Evolutionary conservation across 148 eudicot genomes (phyloP).

Genomic region (Rhododendron ovatum): DNA sequence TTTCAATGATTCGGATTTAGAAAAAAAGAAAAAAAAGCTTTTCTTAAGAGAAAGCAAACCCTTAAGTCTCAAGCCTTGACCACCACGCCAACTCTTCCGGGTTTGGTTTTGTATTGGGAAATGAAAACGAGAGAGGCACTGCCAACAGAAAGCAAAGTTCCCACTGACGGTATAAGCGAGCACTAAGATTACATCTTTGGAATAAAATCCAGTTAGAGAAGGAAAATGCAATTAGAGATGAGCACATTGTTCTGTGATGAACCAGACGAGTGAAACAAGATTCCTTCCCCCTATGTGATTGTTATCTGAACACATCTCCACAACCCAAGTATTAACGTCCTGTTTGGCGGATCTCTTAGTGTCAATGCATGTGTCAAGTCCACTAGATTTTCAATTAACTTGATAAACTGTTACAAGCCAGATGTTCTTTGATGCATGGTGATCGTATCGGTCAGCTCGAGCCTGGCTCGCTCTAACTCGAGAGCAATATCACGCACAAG

Average conservation of each 20-base stretch:
- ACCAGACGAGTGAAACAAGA: not conserved
- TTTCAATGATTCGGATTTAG: no score
- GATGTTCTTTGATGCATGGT: no score
- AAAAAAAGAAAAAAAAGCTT: no score
- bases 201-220: not conserved
- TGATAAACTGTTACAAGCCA: no score
- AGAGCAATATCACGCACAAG: not conserved
- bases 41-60: no score
- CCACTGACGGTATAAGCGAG: no score
- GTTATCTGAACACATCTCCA: not conserved
- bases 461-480: no score
- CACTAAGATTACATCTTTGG: not conserved
- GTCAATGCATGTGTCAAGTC: not conserved
- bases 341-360: not conserved
- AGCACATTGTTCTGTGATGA: not conserved
- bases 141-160: not conserved
- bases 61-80: no score
- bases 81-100: not conserved
- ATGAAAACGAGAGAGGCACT: no score
- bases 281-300: not conserved
- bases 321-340: not conserved
- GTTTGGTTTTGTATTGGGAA: not conserved
- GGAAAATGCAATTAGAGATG: not conserved
- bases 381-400: not conserved
- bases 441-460: not conserved